A percentile compares a stretch with the other conserved stretches of the same genome.
Evolutionary conservation across 2,329 filamentous ascomycete genomes (phyloP).

Genomic region (Tolypocladium pustulatum): DNA sequence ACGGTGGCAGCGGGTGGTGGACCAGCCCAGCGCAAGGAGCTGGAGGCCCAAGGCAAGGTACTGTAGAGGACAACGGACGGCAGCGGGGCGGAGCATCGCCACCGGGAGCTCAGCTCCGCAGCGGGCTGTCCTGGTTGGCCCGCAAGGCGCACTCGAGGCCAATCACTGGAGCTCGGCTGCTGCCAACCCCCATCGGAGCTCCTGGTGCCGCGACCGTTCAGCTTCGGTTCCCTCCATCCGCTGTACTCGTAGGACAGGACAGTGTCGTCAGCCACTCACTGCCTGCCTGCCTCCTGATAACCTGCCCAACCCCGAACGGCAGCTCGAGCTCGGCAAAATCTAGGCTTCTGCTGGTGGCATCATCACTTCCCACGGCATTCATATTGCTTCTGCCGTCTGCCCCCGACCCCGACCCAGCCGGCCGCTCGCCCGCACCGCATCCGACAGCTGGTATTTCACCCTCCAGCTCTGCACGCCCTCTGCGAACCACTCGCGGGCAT

Average conservation of each 20-base stretch:
- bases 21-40: too few relatives aligned
- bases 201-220: not conserved
- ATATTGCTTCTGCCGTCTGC: not conserved
- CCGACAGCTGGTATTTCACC: not conserved
- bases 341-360: slow-evolving; percentile 5
- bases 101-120: not conserved
- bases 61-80: too few relatives aligned
- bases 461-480: not conserved
- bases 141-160: too few relatives aligned
- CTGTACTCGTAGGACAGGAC: not conserved
- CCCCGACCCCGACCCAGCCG: not conserved
- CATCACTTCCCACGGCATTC: not conserved
- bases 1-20: not conserved
- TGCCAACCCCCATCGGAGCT: not conserved
- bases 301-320: not conserved
- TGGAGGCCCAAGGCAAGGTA: too few relatives aligned
- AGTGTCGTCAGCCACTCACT: not conserved
- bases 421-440: not conserved
- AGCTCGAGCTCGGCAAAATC: slow-evolving; percentile 1
- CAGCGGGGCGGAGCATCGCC: not conserved
- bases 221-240: not conserved
- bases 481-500: not conserved
- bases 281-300: not conserved
- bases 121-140: not conserved
- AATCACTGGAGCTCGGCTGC: too few relatives aligned